Conservation (phyloP, 2,329 filamentous ascomycete genomes). For the Zasmidium cellare region DNA sequence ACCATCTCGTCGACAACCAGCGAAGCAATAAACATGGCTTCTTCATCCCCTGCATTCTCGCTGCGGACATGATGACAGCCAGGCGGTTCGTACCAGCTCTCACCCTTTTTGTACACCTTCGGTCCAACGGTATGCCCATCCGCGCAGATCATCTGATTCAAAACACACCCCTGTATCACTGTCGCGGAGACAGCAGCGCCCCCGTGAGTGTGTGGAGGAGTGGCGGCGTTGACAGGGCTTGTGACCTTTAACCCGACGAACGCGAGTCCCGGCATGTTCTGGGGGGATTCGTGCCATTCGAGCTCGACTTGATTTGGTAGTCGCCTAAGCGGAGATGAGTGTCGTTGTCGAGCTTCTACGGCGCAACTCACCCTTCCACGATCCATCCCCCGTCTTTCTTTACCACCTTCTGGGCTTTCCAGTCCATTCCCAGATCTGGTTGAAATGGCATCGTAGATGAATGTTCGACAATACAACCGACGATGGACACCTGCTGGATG, state of each 20-base stretch:
- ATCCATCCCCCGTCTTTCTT: not conserved
- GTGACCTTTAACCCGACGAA: not conserved
- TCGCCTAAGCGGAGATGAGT: too few relatives aligned
- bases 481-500: too few relatives aligned
- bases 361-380: not conserved
- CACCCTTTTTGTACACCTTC: not conserved
- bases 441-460: not conserved
- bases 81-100: not conserved
- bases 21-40: not conserved
- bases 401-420: not conserved
- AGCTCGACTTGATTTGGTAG: not conserved
- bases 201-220: not conserved
- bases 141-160: not conserved
- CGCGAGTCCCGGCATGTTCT: not conserved
- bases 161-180: not conserved
- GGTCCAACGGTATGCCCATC: not conserved
- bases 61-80: not conserved
- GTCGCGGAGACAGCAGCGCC: not conserved
- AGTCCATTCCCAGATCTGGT: not conserved
- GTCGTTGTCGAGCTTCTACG: not conserved
- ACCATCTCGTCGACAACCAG: not conserved
- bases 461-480: too few relatives aligned
- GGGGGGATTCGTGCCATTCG: not conserved
- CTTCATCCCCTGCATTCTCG: not conserved
- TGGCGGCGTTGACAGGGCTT: not conserved